Conservation (phyloP, 768 basidiomycete species). For the Leucocoprinus birnbaumii region DNA sequence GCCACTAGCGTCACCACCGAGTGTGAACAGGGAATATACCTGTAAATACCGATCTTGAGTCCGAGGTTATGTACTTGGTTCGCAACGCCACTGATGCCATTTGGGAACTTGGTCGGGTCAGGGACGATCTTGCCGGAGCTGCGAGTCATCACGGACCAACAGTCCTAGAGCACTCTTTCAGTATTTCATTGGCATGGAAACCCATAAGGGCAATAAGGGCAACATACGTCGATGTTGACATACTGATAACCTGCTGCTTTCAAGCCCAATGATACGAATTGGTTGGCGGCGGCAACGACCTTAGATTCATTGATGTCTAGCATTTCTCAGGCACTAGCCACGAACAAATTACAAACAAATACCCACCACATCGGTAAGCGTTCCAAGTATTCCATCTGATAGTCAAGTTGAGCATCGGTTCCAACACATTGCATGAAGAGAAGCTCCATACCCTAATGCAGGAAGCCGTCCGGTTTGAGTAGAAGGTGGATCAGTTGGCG, state of each 20-base stretch:
- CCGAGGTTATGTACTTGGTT: conserved; percentile 42
- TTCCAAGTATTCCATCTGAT: conserved; percentile 55
- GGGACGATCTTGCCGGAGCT: conserved; percentile 41
- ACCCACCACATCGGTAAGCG: conserved; percentile 35
- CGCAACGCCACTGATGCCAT: conserved; percentile 44
- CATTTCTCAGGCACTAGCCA: background rate
- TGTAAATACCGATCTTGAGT: conserved; percentile 50
- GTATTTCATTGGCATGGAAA: background rate
- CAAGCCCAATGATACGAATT: conserved; percentile 43
- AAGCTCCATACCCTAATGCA: conserved; percentile 37
- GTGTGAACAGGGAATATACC: conserved; percentile 21
- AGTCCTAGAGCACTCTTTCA: conserved; percentile 33
- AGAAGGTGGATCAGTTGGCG: conserved; percentile 40
- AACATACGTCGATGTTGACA: conserved; percentile 47
- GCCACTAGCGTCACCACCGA: too few species aligned
- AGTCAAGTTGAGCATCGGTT: background rate
- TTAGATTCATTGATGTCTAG: conserved; percentile 43
- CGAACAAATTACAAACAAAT: background rate
- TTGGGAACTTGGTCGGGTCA: conserved; percentile 51
- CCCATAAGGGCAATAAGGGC: background rate
- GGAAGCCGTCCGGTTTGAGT: conserved; percentile 39
- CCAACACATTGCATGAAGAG: background rate
- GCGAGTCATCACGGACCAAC: conserved; percentile 41
- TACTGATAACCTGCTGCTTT: conserved; percentile 48
- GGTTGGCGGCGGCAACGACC: conserved; percentile 43